Percentiles rank a stretch among this genome's conserved stretches.
phyloP scores from a whole-genome alignment of 108 stramenopile species.

The Epipyxis sp. region DNA sequence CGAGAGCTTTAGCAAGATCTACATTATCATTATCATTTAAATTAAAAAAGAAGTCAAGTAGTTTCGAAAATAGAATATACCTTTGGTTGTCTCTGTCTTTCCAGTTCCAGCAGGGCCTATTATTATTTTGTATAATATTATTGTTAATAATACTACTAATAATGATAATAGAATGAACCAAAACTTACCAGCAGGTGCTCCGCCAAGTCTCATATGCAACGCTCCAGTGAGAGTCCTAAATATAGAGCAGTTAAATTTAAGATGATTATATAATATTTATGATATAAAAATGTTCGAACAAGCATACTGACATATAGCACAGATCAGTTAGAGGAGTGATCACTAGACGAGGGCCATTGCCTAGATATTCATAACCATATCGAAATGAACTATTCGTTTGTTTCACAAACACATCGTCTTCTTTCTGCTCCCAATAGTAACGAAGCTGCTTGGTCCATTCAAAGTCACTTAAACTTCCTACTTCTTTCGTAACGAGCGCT shows the following conservation, averaged over 20 bases:
- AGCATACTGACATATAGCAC: constrained; percentile 53
- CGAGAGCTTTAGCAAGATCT: constrained; percentile 65
- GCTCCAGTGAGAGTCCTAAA: constrained; percentile 56
- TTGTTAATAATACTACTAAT: too few relatives aligned
- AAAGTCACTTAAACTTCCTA: constrained; percentile 48
- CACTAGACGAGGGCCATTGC: constrained; percentile 58
- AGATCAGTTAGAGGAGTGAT: constrained; percentile 64
- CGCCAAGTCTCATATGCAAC: constrained; percentile 60
- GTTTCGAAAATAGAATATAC: too few relatives aligned
- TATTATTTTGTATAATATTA: too few relatives aligned
- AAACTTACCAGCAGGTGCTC: constrained; percentile 59
- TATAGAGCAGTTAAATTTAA: too few relatives aligned
- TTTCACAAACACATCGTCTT: constrained; percentile 56
- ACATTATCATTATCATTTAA: too few relatives aligned
- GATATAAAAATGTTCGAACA: too few relatives aligned
- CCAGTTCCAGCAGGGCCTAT: constrained; percentile 33
- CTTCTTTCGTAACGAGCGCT: constrained; percentile 40
- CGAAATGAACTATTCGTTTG: constrained; percentile 59
- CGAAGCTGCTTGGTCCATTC: constrained; percentile 64
- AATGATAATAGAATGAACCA: constrained; percentile 55
- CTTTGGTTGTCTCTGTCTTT: constrained; percentile 35
- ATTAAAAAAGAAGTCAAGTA: too few relatives aligned
- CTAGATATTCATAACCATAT: constrained; percentile 63
- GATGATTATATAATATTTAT: too few relatives aligned
- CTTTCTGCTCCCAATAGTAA: constrained; percentile 51